Percentiles rank a stretch among this genome's conserved stretches.
Conservation (phyloP, 2,329 filamentous ascomycete genomes). For the Aureobasidium sp. region DNA sequence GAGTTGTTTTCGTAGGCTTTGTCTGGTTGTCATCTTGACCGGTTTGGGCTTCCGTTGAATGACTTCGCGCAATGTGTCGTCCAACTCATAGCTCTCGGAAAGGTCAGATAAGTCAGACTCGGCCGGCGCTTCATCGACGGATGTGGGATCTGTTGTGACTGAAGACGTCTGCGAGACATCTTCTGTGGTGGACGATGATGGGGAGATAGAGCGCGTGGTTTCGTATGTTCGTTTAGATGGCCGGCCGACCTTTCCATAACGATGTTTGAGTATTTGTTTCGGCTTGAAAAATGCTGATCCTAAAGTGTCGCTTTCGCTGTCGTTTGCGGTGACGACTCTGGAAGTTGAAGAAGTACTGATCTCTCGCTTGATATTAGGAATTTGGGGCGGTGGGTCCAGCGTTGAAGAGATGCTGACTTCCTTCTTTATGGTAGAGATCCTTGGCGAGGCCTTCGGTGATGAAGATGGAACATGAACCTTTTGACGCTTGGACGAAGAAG, state of each 20-base stretch:
- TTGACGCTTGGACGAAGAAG: neutral
- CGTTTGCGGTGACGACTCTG: neutral
- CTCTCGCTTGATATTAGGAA: conserved; percentile 16
- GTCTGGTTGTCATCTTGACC: conserved; percentile 11
- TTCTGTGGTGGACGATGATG: conserved; percentile 11
- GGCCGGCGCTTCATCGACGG: conserved; percentile 4
- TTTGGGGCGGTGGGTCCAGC: neutral
- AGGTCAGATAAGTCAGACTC: conserved; percentile 32
- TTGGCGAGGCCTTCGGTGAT: neutral
- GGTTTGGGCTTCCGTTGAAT: conserved; percentile 25
- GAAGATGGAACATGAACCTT: neutral
- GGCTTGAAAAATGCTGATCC: conserved; percentile 5
- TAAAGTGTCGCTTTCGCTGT: conserved; percentile 3
- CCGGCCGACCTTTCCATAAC: conserved; percentile 1
- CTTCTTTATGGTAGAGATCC: neutral
- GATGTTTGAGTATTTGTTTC: neutral
- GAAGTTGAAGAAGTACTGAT: neutral
- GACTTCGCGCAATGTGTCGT: conserved; percentile 28
- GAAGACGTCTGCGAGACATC: conserved; percentile 14
- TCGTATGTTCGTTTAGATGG: neutral
- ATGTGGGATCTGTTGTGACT: conserved; percentile 14
- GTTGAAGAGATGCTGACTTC: neutral
- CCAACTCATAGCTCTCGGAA: conserved; percentile 29
- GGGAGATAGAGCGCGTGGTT: conserved; percentile 11
- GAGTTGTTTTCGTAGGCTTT: conserved; percentile 14